Percentiles rank a stretch among this genome's conserved stretches.
Evolutionary conservation across 2,329 filamentous ascomycete species (phyloP).

Genomic region (Oidium heveae): DNA sequence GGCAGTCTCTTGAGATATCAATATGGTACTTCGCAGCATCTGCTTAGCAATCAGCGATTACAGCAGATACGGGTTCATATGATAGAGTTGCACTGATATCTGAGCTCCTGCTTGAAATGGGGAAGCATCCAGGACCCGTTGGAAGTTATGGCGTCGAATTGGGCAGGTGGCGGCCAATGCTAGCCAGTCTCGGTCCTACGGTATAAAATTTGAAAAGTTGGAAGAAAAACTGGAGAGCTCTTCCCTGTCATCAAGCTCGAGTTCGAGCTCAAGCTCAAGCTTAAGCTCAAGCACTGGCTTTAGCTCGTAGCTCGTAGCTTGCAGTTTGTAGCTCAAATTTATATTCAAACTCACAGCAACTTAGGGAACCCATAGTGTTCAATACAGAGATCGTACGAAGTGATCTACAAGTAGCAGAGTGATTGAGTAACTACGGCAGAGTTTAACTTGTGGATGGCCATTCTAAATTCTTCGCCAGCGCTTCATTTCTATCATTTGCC

Average conservation of each 20-base stretch:
- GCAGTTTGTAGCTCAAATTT: too few relatives aligned
- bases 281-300: too few relatives aligned
- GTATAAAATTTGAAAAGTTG: not conserved
- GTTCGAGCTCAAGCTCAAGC: not conserved
- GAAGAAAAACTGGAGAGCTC: not conserved
- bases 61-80: not conserved
- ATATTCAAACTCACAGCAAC: too few relatives aligned
- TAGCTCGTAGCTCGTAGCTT: too few relatives aligned
- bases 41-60: not conserved
- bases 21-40: not conserved
- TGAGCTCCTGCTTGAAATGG: not conserved
- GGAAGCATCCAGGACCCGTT: not conserved
- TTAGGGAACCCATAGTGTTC: too few relatives aligned
- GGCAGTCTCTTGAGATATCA: too few relatives aligned
- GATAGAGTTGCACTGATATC: not conserved
- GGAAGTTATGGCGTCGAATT: not conserved
- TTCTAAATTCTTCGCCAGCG: too few relatives aligned
- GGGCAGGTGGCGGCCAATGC: not conserved
- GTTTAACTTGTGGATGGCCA: too few relatives aligned
- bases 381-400: too few relatives aligned
- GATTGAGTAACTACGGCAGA: too few relatives aligned
- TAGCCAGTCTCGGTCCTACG: not conserved
- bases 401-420: too few relatives aligned
- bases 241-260: not conserved
- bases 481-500: too few relatives aligned